A percentile compares a stretch with the other conserved stretches of the same genome.
phyloP scores from a whole-genome alignment of 805 yeast genomes.

The Jamesozyma jinghongensis region DNA sequence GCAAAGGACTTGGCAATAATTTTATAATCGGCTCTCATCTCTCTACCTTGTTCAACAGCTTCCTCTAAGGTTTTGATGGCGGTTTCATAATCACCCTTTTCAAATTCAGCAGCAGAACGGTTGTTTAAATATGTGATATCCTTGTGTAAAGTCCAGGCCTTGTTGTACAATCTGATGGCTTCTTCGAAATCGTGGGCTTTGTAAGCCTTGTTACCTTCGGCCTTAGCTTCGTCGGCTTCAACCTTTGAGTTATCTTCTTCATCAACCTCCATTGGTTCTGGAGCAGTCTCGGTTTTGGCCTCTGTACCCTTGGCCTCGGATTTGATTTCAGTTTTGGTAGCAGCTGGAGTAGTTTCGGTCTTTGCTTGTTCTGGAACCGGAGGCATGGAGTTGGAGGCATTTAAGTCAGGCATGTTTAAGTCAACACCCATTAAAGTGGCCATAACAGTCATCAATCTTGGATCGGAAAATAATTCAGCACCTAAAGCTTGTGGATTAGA shows the following conservation, averaged over 20 bases:
- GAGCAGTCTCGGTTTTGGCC: constrained; percentile 18
- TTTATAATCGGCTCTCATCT: constrained; percentile 83
- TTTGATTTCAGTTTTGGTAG: constrained; percentile 6
- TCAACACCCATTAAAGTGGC: constrained; percentile 81
- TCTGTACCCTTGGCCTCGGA: constrained; percentile 2
- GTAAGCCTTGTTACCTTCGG: constrained; percentile 78
- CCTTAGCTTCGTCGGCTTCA: constrained; percentile 63
- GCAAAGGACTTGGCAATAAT: constrained; percentile 87
- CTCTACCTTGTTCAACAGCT: constrained; percentile 88
- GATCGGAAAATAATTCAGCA: constrained; percentile 64
- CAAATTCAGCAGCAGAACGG: constrained; percentile 96
- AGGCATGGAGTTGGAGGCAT: constrained; percentile 24
- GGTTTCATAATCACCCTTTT: constrained; percentile 82
- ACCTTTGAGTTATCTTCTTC: constrained; percentile 31
- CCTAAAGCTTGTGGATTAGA: constrained; percentile 68
- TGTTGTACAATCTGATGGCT: constrained; percentile 77
- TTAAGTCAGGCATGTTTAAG: constrained; percentile 38
- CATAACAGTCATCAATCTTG: constrained; percentile 80
- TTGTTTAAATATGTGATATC: constrained; percentile 93
- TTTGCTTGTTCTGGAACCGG: constrained; percentile 21
- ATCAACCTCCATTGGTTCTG: constrained; percentile 33
- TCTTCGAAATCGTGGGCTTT: constrained; percentile 84
- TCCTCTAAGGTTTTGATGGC: constrained; percentile 72
- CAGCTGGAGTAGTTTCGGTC: constrained; percentile 11
- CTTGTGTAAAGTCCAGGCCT: constrained; percentile 72